Evolutionary conservation across 2,329 filamentous ascomycete genomes (phyloP), one percentile per base, ranked within the genome.

Genomic region (Fusarium continuum): DNA sequence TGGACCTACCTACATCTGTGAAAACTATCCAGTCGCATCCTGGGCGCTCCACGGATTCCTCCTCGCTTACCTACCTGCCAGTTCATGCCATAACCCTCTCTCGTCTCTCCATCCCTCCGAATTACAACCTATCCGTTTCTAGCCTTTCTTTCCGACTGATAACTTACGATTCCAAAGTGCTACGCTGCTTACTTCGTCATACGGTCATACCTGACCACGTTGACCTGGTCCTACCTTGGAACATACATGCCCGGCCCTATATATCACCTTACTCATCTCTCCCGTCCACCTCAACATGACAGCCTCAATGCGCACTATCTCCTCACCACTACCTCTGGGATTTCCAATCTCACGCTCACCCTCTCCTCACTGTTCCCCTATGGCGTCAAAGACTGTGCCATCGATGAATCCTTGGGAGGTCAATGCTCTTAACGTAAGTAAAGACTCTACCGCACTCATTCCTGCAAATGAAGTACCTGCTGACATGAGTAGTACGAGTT

Each of bases 331-430:
- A 46, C 43, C 45, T 28, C 40, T 44, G 23, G 23, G 48, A 16
- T 32, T 55, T 17, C 40, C 53, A 23, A n/a, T 48, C 17, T 58
- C 56, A 14, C 41, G 43, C 17, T 49, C 55, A 19, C 51, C 39
- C 5, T 54, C 57, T 22, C 44, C 47, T 46, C 39, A 41, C 11
- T 55, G 25, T 19, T 46, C 51, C 35, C n/a, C 46, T 29, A 70
- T 69, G 62, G 40, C 54, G 19, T 62, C 63, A 22, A 68, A 51
- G 39, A 44, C 58, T 14, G 43, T 53, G 40, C 39, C 60, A 16
- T 36, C 50, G 9, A 67, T 71, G 66, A 72, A 72, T 22, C 65
- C 70, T 3, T 72, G 70, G 70, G 70, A 72, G 52, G 39, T 67
- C 19, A 56, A 64, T 26, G 69, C 70, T 38, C 47, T 72, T 9